Percentiles rank a stretch among this genome's conserved stretches.
phyloP scores from a whole-genome alignment of 2,329 filamentous ascomycete genomes.

The Neodidymelliopsis sp. region DNA sequence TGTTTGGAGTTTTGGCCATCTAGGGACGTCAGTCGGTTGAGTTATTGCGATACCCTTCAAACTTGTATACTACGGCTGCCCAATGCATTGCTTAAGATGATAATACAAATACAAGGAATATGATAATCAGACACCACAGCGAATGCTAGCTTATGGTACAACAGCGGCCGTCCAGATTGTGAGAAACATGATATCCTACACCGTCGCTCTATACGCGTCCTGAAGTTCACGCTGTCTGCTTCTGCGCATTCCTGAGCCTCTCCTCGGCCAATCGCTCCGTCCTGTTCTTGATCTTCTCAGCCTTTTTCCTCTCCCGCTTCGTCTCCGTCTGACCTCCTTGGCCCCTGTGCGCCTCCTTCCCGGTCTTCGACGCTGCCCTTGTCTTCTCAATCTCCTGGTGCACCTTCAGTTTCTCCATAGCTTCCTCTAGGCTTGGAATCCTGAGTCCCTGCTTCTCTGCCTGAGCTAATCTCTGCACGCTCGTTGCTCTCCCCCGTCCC shows the following conservation, averaged over 20 bases:
- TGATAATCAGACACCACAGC: slow-evolving; percentile 6
- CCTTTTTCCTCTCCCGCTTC: slow-evolving; percentile 35
- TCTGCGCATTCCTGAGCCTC: slow-evolving; percentile 31
- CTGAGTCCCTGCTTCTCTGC: slow-evolving; percentile 36
- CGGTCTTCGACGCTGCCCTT: slow-evolving; percentile 14
- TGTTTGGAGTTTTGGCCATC: slow-evolving; percentile 39
- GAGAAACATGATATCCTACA: slow-evolving; percentile 16
- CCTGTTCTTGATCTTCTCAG: slow-evolving; percentile 33
- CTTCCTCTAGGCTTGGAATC: slow-evolving; percentile 43
- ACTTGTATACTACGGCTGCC: slow-evolving; percentile 28
- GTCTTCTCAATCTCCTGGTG: slow-evolving; percentile 29
- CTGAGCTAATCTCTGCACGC: slow-evolving; percentile 36
- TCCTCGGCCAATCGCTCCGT: slow-evolving; percentile 34
- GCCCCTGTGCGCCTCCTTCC: slow-evolving; percentile 32
- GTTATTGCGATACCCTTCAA: slow-evolving; percentile 44
- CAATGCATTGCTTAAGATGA: slow-evolving; percentile 9
- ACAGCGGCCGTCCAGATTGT: background rate
- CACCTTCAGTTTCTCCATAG: slow-evolving; percentile 37
- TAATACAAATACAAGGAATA: slow-evolving; percentile 17
- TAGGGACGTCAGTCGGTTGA: slow-evolving; percentile 24
- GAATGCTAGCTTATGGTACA: slow-evolving; percentile 11
- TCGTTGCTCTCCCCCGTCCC: slow-evolving; percentile 40
- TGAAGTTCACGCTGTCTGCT: slow-evolving; percentile 28
- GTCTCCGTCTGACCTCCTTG: slow-evolving; percentile 38
- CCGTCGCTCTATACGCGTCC: background rate